Conservation (phyloP, 2,329 filamentous ascomycete species). For the Ophiostoma ulmi region DNA sequence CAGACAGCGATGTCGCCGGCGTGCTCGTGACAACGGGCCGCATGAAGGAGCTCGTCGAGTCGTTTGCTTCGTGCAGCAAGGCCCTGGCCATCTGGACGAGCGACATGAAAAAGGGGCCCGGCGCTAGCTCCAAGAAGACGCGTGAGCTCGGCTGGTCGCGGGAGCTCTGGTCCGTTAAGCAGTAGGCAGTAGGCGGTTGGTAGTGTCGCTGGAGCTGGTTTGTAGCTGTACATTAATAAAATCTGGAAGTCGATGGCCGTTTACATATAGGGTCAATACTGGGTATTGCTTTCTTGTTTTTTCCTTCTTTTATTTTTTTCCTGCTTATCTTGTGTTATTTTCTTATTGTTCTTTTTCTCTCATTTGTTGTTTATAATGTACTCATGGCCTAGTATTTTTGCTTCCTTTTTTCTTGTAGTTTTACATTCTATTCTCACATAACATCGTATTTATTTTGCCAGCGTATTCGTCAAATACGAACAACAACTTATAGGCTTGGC, state of each 20-base stretch:
- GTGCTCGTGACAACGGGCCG: slow-evolving; percentile 60
- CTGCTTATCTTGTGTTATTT: neutral
- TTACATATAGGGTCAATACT: neutral
- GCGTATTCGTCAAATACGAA: neutral
- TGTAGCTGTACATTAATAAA: neutral
- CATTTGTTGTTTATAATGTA: neutral
- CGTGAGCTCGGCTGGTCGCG: slow-evolving; percentile 59
- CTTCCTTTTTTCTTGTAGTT: neutral
- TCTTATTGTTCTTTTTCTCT: neutral
- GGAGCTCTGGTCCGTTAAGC: slow-evolving; percentile 57
- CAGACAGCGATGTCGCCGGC: slow-evolving; percentile 59
- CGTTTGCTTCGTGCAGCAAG: slow-evolving; percentile 72
- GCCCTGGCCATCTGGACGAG: slow-evolving; percentile 55
- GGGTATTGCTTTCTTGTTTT: neutral
- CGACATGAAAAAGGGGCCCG: slow-evolving; percentile 46
- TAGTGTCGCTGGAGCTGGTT: neutral
- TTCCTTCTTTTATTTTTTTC: neutral
- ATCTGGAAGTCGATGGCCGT: neutral
- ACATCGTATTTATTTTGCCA: neutral
- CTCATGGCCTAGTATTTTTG: neutral
- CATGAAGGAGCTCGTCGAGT: slow-evolving; percentile 70
- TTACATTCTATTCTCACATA: neutral
- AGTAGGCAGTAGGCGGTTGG: slow-evolving; percentile 26
- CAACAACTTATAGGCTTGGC: neutral
- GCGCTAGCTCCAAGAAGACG: slow-evolving; percentile 53